Evolutionary conservation across 768 basidiomycete genomes (phyloP).

Genomic region (Trichaptum fuscoviolaceum): DNA sequence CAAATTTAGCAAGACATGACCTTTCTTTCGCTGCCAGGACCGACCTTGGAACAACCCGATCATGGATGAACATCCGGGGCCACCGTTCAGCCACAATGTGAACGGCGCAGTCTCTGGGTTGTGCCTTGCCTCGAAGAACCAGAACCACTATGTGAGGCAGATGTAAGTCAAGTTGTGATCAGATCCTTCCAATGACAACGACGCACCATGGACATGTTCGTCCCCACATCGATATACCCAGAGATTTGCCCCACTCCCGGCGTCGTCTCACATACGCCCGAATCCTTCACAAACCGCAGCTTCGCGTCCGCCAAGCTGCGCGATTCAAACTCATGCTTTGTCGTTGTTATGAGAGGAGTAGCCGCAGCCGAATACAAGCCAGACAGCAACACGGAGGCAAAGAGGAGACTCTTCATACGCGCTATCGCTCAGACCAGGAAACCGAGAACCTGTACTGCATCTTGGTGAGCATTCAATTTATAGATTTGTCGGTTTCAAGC

Average conservation of each 20-base stretch:
- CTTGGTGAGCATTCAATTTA: background rate
- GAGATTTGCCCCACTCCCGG: slow-evolving; percentile 54
- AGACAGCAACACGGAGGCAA: background rate
- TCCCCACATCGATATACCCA: slow-evolving; percentile 55
- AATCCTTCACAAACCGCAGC: slow-evolving; percentile 49
- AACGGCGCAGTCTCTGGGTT: slow-evolving; percentile 59
- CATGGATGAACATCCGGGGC: slow-evolving; percentile 59
- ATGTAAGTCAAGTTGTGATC: background rate
- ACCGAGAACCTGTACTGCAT: background rate
- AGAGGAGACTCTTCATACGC: background rate
- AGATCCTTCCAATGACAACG: background rate
- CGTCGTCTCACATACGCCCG: slow-evolving; percentile 63
- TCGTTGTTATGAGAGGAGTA: background rate
- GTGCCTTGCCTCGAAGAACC: slow-evolving; percentile 65
- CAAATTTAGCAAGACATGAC: background rate
- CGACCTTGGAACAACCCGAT: slow-evolving; percentile 62
- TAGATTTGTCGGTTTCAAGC: background rate
- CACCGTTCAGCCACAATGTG: slow-evolving; percentile 60
- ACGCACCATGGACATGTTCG: slow-evolving; percentile 53
- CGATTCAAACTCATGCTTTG: background rate
- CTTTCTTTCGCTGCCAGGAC: background rate
- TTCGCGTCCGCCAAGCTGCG: slow-evolving; percentile 15
- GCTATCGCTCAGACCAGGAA: background rate
- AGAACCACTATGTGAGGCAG: slow-evolving; percentile 51
- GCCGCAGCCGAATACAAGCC: too few relatives aligned